Evolutionary conservation across 345 rosid genomes (phyloP).

Genomic region (Eucalyptus tenuipes): DNA sequence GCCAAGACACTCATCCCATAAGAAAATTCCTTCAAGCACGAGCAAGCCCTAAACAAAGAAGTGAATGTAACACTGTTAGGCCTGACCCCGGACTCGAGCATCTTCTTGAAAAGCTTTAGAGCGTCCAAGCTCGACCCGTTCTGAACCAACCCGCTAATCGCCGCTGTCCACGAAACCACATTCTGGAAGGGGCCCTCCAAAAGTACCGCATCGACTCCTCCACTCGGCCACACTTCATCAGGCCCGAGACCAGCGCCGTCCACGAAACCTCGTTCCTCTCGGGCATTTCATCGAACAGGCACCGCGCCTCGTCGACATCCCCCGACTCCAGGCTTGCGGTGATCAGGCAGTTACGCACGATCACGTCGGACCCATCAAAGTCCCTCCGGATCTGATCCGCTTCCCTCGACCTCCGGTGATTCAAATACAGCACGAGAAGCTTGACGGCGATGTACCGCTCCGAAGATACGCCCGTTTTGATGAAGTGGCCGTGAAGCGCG

Average conservation of each 20-base stretch:
- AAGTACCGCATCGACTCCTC: slow-evolving; percentile 38
- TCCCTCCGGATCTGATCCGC: slow-evolving; percentile 26
- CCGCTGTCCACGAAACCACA: slow-evolving; percentile 45
- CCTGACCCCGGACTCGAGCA: slow-evolving; percentile 26
- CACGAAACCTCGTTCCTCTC: slow-evolving; percentile 41
- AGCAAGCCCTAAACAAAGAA: slow-evolving; percentile 31
- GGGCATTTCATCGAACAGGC: slow-evolving; percentile 51
- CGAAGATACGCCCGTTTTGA: slow-evolving; percentile 27
- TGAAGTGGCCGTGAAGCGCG: slow-evolving; percentile 27
- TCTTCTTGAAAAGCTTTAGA: slow-evolving; percentile 23
- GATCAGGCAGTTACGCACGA: slow-evolving; percentile 39
- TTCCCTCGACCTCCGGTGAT: slow-evolving; percentile 17
- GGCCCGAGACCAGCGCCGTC: slow-evolving; percentile 42
- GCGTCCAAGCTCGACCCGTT: slow-evolving; percentile 30
- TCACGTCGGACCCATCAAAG: slow-evolving; percentile 28
- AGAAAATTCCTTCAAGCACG: slow-evolving; percentile 8
- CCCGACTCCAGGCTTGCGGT: slow-evolving; percentile 21
- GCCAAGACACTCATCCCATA: slow-evolving; percentile 30
- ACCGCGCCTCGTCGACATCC: slow-evolving; percentile 25
- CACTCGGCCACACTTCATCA: slow-evolving; percentile 37
- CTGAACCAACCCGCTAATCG: slow-evolving; percentile 36
- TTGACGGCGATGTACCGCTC: slow-evolving; percentile 30
- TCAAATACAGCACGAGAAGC: slow-evolving; percentile 39
- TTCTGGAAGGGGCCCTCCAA: slow-evolving; percentile 32
- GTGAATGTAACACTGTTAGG: slow-evolving; percentile 39